A percentile compares a stretch with the other conserved stretches of the same genome.
These are phyloP conservation scores for Cordyceps cateniannulata DNA, from an alignment of 2,329 filamentous ascomycete genomes.

Conservation along the genomic window DNA sequence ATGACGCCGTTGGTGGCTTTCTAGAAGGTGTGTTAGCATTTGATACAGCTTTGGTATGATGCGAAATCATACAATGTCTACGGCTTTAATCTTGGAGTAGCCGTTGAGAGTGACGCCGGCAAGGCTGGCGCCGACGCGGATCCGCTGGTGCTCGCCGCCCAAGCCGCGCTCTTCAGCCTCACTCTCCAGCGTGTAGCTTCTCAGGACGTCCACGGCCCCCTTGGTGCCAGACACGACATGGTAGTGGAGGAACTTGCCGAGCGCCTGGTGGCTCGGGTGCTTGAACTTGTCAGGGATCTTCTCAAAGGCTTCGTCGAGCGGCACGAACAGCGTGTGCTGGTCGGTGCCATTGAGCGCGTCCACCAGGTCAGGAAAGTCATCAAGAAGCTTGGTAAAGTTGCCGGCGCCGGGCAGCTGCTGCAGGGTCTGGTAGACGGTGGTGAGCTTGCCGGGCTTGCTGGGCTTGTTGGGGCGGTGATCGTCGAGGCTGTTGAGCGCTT, in stretches of 20 bases:
- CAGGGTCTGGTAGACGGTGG: slow-evolving; percentile 75
- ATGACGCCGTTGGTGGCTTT: slow-evolving; percentile 73
- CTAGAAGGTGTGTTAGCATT: slow-evolving; percentile 27
- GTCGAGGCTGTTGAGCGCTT: slow-evolving; percentile 11
- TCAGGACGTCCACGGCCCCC: slow-evolving; percentile 58
- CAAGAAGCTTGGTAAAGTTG: slow-evolving; percentile 68
- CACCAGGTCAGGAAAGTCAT: slow-evolving; percentile 66
- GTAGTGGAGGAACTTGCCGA: slow-evolving; percentile 66
- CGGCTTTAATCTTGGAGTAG: slow-evolving; percentile 61
- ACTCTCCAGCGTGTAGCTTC: slow-evolving; percentile 69
- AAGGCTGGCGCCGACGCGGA: slow-evolving; percentile 59
- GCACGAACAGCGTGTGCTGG: slow-evolving; percentile 78
- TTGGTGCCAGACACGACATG: slow-evolving; percentile 66
- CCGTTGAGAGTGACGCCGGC: slow-evolving; percentile 69
- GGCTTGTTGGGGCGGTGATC: background rate
- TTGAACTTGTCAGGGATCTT: slow-evolving; percentile 43
- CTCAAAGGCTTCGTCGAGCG: slow-evolving; percentile 69
- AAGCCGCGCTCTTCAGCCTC: slow-evolving; percentile 52
- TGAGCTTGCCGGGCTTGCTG: background rate
- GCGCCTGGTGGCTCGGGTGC: slow-evolving; percentile 62
- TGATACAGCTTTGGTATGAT: background rate
- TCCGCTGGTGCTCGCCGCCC: slow-evolving; percentile 62
- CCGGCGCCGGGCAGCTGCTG: slow-evolving; percentile 68
- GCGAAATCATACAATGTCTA: slow-evolving; percentile 56
- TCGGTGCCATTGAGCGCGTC: slow-evolving; percentile 67